A percentile compares a stretch with the other conserved stretches of the same genome.
These are phyloP conservation scores for Neurospora sp. DNA, from an alignment of 495 filamentous ascomycete genomes.

Conservation along the genomic window DNA sequence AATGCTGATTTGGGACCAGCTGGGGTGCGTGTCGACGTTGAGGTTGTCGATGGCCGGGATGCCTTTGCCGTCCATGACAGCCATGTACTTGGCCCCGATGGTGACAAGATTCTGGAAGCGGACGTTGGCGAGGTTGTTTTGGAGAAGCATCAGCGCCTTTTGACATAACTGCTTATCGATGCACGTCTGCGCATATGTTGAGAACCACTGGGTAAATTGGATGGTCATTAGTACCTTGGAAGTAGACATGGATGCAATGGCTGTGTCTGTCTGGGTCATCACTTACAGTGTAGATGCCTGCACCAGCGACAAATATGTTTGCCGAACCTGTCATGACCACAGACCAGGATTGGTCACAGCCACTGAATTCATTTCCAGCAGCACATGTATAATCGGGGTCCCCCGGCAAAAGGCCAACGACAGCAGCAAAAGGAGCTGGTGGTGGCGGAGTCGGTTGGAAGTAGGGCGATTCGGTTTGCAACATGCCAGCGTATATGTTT, in stretches of 20 bases:
- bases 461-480: slow-evolving; percentile 86
- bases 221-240: too few relatives aligned
- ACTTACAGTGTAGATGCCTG: slow-evolving; percentile 11
- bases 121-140: slow-evolving; percentile 52
- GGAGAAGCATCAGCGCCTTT: slow-evolving; percentile 65
- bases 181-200: slow-evolving; percentile 65
- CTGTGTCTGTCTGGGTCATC: too few relatives aligned
- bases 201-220: slow-evolving; percentile 34
- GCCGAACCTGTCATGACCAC: slow-evolving; percentile 8
- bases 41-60: slow-evolving; percentile 16
- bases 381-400: slow-evolving; percentile 10
- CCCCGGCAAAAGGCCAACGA: slow-evolving; percentile 6
- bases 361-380: not conserved
- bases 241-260: too few relatives aligned
- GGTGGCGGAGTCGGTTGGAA: slow-evolving; percentile 70
- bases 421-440: slow-evolving; percentile 41
- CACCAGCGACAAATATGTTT: slow-evolving; percentile 12
- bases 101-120: slow-evolving; percentile 6
- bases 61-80: slow-evolving; percentile 12
- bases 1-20: slow-evolving; percentile 16
- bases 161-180: slow-evolving; percentile 63
- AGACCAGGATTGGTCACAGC: slow-evolving; percentile 18
- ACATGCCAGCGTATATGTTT: slow-evolving; percentile 67
- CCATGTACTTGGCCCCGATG: slow-evolving; percentile 4
- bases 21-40: slow-evolving; percentile 13